Evolutionary conservation across 371 early-diverging fungal genomes (phyloP), one percentile per base, ranked within the genome.

Genomic region (Syncephalis plumigaleata): DNA sequence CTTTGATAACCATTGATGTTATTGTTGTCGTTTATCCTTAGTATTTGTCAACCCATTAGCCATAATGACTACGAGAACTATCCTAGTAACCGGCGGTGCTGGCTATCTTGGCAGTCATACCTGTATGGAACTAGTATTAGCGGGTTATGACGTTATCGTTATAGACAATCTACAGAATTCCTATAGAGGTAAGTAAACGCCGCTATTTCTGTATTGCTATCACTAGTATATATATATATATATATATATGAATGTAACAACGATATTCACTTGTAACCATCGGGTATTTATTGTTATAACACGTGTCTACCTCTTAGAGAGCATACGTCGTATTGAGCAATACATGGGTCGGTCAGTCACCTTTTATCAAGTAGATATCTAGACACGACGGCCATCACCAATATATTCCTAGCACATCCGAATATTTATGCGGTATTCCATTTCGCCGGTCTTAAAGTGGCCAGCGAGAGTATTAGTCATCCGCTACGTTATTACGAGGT

Each of bases 81-180:
- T 43, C 13, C 21, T 84, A 24, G 78, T 84, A 23, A 81, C 83
- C 1, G 85, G 85, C 23, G 85, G 83, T 21, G 73, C 81, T 43
- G 86, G 85, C n/a, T 85, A 71, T 54, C 73, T 79, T 65, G 91
- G 93, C 42, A 89, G 89, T 15, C 91, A 91, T 62, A 90, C 90
- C 3, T 85, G 84, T 20, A 68, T 89, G 47, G 85, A 88, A 55
- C 73, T 93, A 36, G 57, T 90, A 36, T 59, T 71, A 20, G 63
- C 63, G 25, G 76, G 78, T 47, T 67, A 70, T 48, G 59, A 70
- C 27, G 81, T 88, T 1, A 83, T 90, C 23, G 74, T 87, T 37
- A 67, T 88, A 27, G 91, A 91, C 58, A 85, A 87, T 55, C 72
- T 91, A 36, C 57, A 64, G 59, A 91, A 91, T 63, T 71, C 87